Evolutionary conservation across 2,329 filamentous ascomycete species (phyloP).

Genomic region (Neonectria ditissima): DNA sequence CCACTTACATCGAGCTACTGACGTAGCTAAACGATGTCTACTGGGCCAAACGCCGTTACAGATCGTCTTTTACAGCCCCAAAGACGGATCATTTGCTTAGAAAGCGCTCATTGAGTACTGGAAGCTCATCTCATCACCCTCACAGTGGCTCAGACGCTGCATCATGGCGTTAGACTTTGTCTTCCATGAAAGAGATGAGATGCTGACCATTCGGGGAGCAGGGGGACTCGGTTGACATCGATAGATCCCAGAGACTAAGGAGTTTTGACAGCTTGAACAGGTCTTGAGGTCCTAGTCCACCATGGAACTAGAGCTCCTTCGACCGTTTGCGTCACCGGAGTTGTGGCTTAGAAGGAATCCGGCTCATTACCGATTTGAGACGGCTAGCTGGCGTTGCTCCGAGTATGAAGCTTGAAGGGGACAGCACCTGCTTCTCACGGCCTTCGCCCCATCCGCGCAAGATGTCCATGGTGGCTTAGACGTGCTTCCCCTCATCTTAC

Average conservation of each 20-base stretch:
- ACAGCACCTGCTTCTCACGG: not conserved
- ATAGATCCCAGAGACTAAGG: not conserved
- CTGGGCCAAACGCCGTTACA: not conserved
- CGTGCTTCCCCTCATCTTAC: slow-evolving; percentile 11
- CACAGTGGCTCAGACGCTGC: slow-evolving; percentile 19
- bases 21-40: slow-evolving; percentile 1
- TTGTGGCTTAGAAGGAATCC: slow-evolving; percentile 10
- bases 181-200: not conserved
- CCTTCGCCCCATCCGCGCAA: slow-evolving; percentile 9
- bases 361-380: slow-evolving; percentile 7
- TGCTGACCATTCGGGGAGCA: not conserved
- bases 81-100: slow-evolving; percentile 7
- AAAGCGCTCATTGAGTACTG: not conserved
- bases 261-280: slow-evolving; percentile 8
- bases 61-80: slow-evolving; percentile 20
- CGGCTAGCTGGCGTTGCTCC: slow-evolving; percentile 5
- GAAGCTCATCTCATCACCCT: not conserved
- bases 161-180: not conserved
- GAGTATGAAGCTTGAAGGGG: not conserved
- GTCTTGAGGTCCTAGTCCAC: not conserved
- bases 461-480: slow-evolving; percentile 23
- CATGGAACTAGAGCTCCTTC: not conserved
- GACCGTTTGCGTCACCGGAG: not conserved
- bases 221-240: not conserved
- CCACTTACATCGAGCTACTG: not conserved